Evolutionary conservation across 176 grass and related monocot genomes (phyloP), one percentile per base, ranked within the genome.

Genomic region (Pharus latifolius): DNA sequence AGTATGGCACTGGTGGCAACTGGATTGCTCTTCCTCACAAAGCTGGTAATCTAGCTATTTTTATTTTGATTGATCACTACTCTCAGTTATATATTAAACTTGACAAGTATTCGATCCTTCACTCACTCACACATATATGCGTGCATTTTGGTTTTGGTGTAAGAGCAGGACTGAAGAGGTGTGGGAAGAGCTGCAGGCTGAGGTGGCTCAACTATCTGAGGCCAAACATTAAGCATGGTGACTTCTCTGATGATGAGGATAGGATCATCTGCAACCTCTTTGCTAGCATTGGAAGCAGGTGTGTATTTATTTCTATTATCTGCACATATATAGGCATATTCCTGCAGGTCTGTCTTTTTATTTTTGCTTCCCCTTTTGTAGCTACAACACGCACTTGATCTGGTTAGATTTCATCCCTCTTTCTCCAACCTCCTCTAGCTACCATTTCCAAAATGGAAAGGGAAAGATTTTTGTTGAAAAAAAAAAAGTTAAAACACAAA

Each of bases 201-300:
- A 72, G 84, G 76, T 87, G 84, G 84, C 56, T 87, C 49, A 87
- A 87, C 71, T 87, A 87, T 72, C 65, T 87, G 58, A 87, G 84
- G 56, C 84, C 84, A 28, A 87, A 87, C 54, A 76, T 87, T 59
- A 87, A 87, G 41, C 84, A 87, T 60, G 84, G 84, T 2, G 84
- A 87, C 74, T 87, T 87, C 77, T 81, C 84, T 64, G 78, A 87
- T 60, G 71, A 81, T 51, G 84, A 87, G 52, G 84, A 87, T 4
- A 72, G 84, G 47, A 87, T 81, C 23, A 87, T 87, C 48, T 81
- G 77, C 64, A 81, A 76, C 72, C 89, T 92, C 49, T 92, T 84
- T 53, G 61, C 84, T 54, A 79, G 24, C 65, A 92, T 92, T 34
- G 89, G 89, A 66, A 92, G 89, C 89, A 92, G 84, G 84, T 87